These are phyloP conservation scores for Paramarasmius palmivorus DNA, from an alignment of 1,284 basidiomycete species.

Conservation along the genomic window DNA sequence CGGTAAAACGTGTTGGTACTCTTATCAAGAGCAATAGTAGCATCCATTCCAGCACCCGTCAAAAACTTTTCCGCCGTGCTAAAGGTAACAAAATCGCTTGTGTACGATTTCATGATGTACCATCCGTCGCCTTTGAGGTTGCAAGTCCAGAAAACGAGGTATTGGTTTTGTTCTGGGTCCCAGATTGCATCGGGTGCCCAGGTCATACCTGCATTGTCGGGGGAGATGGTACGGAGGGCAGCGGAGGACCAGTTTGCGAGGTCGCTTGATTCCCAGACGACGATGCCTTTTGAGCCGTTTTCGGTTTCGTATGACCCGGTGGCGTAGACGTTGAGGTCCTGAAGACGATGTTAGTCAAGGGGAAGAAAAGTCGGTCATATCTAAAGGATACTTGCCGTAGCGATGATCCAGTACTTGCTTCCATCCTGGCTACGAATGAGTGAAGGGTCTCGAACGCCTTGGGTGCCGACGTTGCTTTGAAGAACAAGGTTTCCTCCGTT, in stretches of 20 bases:
- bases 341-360: no score
- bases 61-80: no score
- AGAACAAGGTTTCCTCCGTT: slow-evolving; percentile 16
- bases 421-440: slow-evolving; percentile 18
- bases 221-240: background rate
- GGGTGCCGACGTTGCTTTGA: slow-evolving; percentile 16
- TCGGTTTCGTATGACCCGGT: slow-evolving; percentile 12
- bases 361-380: background rate
- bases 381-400: slow-evolving; percentile 8
- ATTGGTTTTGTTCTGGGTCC: no score
- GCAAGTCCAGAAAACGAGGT: no score
- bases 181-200: slow-evolving; percentile 17
- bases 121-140: no score
- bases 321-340: slow-evolving; percentile 18
- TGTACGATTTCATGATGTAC: no score
- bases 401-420: slow-evolving; percentile 19
- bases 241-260: slow-evolving; percentile 16
- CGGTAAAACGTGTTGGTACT: no score
- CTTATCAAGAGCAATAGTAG: no score
- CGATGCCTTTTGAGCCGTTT: slow-evolving; percentile 13
- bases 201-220: slow-evolving; percentile 16
- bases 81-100: no score
- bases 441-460: slow-evolving; percentile 19
- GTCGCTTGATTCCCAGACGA: slow-evolving; percentile 19
- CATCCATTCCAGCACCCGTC: no score